A percentile compares a stretch with the other conserved stretches of the same genome.
phyloP scores from a whole-genome alignment of 1,284 basidiomycete species.

The Puccinia sorghi region DNA sequence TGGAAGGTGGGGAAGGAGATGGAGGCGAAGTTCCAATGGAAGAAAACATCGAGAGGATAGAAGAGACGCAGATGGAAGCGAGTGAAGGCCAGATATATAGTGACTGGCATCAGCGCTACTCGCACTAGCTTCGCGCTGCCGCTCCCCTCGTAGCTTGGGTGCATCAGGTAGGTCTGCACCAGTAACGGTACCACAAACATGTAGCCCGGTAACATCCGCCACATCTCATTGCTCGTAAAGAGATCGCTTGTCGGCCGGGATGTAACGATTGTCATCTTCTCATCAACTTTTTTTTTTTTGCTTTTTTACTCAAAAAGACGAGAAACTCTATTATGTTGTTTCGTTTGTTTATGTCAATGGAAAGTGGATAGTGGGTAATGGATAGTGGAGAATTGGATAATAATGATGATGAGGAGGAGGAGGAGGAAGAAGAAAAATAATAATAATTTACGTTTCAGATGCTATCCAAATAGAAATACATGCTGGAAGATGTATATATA shows the following conservation, averaged over 20 bases:
- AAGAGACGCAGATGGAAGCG: slow-evolving; percentile 10
- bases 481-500: too few relatives aligned
- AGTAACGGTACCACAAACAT: slow-evolving; percentile 34
- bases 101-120: slow-evolving; percentile 35
- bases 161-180: slow-evolving; percentile 31
- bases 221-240: slow-evolving; percentile 14
- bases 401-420: too few relatives aligned
- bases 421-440: too few relatives aligned
- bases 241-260: neutral
- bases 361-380: too few relatives aligned
- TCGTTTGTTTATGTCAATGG: too few relatives aligned
- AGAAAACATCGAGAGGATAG: slow-evolving; percentile 44
- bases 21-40: slow-evolving; percentile 40
- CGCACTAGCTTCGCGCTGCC: neutral
- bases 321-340: too few relatives aligned
- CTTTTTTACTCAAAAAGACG: too few relatives aligned
- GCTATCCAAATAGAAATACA: too few relatives aligned
- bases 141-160: slow-evolving; percentile 39
- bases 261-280: too few relatives aligned
- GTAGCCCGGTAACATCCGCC: slow-evolving; percentile 23
- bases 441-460: too few relatives aligned
- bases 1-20: slow-evolving; percentile 48
- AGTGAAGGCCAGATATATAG: slow-evolving; percentile 24
- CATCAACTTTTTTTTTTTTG: too few relatives aligned
- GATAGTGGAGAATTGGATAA: too few relatives aligned